Evolutionary conservation across 1,284 basidiomycete genomes (phyloP).

Genomic region (Mycena citricolor): DNA sequence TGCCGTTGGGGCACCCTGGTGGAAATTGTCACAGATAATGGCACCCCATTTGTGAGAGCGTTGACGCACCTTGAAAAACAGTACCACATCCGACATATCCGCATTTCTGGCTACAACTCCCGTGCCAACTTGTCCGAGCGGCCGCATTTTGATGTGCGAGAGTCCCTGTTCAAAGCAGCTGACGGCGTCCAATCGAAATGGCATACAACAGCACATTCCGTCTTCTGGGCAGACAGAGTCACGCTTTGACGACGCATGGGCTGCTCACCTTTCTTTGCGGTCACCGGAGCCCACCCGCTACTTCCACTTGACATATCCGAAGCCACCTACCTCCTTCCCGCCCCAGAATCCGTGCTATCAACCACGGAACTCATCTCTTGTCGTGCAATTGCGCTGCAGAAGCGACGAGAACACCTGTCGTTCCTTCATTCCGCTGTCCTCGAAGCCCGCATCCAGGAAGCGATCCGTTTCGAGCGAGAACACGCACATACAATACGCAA

Average conservation of each 20-base stretch:
- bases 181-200: constrained; percentile 34
- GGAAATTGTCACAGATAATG: constrained; percentile 33
- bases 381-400: not conserved
- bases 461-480: not conserved
- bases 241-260: constrained; percentile 21
- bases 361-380: not conserved
- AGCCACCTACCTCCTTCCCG: not conserved
- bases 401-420: not conserved
- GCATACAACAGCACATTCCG: constrained; percentile 23
- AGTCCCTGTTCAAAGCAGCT: constrained; percentile 37
- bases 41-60: constrained; percentile 32
- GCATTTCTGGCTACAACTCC: constrained; percentile 45
- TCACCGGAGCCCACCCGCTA: constrained; percentile 21
- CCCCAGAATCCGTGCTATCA: constrained; percentile 18
- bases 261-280: constrained; percentile 24
- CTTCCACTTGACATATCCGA: constrained; percentile 25
- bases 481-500: constrained; percentile 6
- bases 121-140: constrained; percentile 39
- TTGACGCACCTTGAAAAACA: constrained; percentile 28
- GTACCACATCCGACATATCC: constrained; percentile 39
- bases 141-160: constrained; percentile 33
- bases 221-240: constrained; percentile 28
- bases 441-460: constrained; percentile 1
- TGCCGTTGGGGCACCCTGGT: constrained; percentile 16
- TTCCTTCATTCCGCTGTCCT: not conserved